These are phyloP conservation scores for Cajanus cajan DNA, from an alignment of 306 rosid species.

Conservation along the genomic window DNA sequence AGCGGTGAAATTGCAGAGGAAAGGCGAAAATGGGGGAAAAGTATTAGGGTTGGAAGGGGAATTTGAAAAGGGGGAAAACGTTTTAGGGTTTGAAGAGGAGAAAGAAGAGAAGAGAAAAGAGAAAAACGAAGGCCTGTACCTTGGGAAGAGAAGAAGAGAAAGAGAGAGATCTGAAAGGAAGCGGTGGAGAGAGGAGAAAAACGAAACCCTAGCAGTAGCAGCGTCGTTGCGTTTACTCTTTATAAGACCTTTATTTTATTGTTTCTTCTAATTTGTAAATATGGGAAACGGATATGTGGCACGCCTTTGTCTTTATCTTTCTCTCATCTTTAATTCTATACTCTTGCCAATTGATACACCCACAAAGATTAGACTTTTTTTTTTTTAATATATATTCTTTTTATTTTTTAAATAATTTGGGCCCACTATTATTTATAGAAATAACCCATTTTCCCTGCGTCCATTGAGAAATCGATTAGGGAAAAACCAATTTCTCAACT, in stretches of 20 bases:
- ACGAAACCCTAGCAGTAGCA: conserved; percentile 43
- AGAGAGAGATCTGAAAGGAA: not conserved
- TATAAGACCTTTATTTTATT: not conserved
- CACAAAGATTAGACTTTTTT: too few relatives aligned
- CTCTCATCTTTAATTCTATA: too few relatives aligned
- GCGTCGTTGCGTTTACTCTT: not conserved
- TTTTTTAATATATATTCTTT: too few relatives aligned
- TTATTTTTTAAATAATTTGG: too few relatives aligned
- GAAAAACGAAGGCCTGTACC: conserved; percentile 35
- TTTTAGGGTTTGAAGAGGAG: not conserved
- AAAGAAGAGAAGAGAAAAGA: not conserved
- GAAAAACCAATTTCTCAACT: too few relatives aligned
- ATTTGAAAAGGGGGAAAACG: not conserved
- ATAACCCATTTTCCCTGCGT: too few relatives aligned
- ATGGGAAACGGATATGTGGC: too few relatives aligned
- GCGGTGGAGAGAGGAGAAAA: not conserved
- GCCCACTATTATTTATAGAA: too few relatives aligned
- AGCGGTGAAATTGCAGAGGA: not conserved
- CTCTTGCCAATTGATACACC: too few relatives aligned
- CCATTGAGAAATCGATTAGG: too few relatives aligned
- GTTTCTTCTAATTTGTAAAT: too few relatives aligned
- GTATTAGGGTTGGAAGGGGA: not conserved
- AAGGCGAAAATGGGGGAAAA: not conserved
- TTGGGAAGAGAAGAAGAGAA: not conserved
- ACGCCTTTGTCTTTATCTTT: too few relatives aligned